Evolutionary conservation across 176 grass and related monocot species (phyloP), one percentile per base, ranked within the genome.

Genomic region (Oryza brachyantha): DNA sequence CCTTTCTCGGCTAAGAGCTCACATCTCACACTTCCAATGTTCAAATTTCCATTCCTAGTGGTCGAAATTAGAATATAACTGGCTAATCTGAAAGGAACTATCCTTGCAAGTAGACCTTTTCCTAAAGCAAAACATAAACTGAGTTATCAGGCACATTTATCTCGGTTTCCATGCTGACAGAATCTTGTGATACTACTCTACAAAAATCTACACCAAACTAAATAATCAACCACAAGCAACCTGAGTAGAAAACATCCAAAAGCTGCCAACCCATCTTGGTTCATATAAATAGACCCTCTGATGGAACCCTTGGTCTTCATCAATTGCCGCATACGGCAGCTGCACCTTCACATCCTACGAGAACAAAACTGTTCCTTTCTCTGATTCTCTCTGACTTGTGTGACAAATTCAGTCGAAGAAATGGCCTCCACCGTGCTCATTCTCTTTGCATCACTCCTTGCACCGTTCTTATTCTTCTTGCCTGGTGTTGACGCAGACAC

Each of bases 201-300:
- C 65, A 78, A 78, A 63, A 26, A 78, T 84, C 39, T 63, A 21
- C 50, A 35, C 73, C 74, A 70, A 70, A 73, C 74, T 37, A 37
- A 38, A 13, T 70, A 35, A 69, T 69, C 73, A 38, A 36, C 13
- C 38, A 61, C 39, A 78, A 84, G 65, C 73, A 77, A 84, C 73
- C 45, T 35, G 48, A 76, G 73, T 27, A 50, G 55, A 12, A 42
- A 57, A 42, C 10, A 40, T 28, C 59, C 54, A 77, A 78, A 78
- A 11, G 48, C 71, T 46, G 71, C 40, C 74, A 62, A n/a, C 31
- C 22, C 5, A 38, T 52, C 29, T 63, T 13, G 5, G 10, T 11
- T 1, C 40, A 35, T 78, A 84, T 77, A 84, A 84, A 62, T 76
- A 61, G 42, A 4, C 16, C 32, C 19, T 31, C 24, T 66, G 45